These are phyloP conservation scores for Beauveria bassiana DNA, from an alignment of 2,329 filamentous ascomycete species.

Conservation along the genomic window DNA sequence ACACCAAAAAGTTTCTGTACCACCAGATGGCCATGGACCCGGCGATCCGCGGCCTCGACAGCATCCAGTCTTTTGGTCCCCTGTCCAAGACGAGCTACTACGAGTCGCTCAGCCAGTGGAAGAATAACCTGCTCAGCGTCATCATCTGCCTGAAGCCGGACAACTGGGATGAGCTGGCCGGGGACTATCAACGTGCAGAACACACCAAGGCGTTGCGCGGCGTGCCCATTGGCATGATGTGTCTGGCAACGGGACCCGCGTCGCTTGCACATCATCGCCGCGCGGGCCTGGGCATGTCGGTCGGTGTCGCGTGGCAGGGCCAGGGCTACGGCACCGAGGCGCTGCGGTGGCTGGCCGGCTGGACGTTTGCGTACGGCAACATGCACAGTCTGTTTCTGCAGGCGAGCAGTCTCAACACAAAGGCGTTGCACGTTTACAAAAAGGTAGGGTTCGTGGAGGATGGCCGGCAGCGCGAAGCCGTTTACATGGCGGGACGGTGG, in stretches of 20 bases:
- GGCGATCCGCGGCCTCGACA: slow-evolving; percentile 10
- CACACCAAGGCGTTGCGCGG: neutral
- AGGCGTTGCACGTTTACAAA: slow-evolving; percentile 28
- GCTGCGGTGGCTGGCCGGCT: slow-evolving; percentile 34
- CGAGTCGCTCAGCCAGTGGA: neutral
- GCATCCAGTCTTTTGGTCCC: neutral
- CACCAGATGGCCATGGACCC: slow-evolving; percentile 4
- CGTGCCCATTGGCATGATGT: neutral
- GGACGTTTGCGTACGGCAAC: slow-evolving; percentile 32
- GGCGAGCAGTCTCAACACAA: slow-evolving; percentile 34
- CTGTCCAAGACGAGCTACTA: neutral
- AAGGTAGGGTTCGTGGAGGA: slow-evolving; percentile 35
- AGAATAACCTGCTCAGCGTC: neutral
- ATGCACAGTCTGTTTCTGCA: slow-evolving; percentile 31
- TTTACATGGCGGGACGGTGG: slow-evolving; percentile 31
- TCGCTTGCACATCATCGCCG: slow-evolving; percentile 1
- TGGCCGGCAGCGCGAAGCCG: slow-evolving; percentile 24
- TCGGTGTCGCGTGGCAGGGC: slow-evolving; percentile 26
- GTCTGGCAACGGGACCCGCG: neutral
- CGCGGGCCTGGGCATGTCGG: slow-evolving; percentile 25
- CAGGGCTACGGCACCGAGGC: slow-evolving; percentile 36
- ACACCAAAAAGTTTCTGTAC: slow-evolving; percentile 11
- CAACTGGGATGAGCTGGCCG: slow-evolving; percentile 1
- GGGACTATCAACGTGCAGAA: neutral
- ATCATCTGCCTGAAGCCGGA: slow-evolving; percentile 11